Conservation (phyloP, 2,329 filamentous ascomycete species). For the Ophiostoma tasmaniense region DNA sequence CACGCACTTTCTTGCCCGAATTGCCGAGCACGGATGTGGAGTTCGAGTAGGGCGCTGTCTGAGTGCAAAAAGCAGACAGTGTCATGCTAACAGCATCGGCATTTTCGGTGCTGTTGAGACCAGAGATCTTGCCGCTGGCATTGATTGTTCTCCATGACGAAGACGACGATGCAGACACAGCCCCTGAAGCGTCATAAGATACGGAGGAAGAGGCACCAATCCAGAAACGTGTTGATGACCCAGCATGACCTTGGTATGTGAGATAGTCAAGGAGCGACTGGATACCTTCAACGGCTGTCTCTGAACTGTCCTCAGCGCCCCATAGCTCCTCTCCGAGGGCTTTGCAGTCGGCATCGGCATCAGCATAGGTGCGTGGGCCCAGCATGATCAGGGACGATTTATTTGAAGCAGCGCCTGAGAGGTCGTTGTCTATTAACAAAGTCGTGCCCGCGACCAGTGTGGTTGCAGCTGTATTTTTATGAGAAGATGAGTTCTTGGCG, state of each 20-base stretch:
- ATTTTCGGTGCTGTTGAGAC: slow-evolving; percentile 11
- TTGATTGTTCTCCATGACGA: slow-evolving; percentile 24
- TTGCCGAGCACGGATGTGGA: slow-evolving; percentile 26
- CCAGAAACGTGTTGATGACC: slow-evolving; percentile 30
- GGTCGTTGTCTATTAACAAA: slow-evolving; percentile 34
- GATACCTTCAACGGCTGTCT: slow-evolving; percentile 23
- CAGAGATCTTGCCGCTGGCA: slow-evolving; percentile 23
- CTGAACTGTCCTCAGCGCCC: slow-evolving; percentile 23
- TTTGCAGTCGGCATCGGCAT: slow-evolving; percentile 28
- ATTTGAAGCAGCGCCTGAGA: slow-evolving; percentile 30
- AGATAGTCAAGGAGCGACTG: slow-evolving; percentile 32
- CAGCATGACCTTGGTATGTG: slow-evolving; percentile 26
- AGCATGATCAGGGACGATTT: slow-evolving; percentile 31
- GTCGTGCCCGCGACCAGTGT: slow-evolving; percentile 27
- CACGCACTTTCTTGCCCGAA: slow-evolving; percentile 29
- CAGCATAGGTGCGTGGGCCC: slow-evolving; percentile 24
- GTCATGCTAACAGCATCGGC: slow-evolving; percentile 11
- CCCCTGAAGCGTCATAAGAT: neutral
- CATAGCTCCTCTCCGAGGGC: slow-evolving; percentile 35
- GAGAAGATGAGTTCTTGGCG: neutral
- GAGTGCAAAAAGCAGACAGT: slow-evolving; percentile 35
- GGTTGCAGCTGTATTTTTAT: neutral
- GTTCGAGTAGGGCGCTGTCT: slow-evolving; percentile 35
- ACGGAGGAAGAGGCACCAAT: slow-evolving; percentile 22
- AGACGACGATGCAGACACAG: neutral